Base-by-base conservation (phyloP, 768 basidiomycete species). In the Suillus clintonianus region DNA sequence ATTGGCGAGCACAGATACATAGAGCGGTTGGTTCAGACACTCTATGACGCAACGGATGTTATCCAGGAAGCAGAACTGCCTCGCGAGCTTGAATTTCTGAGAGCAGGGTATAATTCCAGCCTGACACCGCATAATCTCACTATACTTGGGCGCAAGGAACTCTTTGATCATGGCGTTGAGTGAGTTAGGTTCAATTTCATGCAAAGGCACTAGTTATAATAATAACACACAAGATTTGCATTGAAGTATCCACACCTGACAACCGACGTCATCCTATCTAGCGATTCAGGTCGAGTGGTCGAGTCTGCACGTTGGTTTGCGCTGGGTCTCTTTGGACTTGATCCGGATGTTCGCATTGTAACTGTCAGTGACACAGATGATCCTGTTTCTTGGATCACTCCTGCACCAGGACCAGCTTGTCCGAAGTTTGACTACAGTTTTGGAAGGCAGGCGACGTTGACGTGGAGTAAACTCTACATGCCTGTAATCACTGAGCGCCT, bases 221-320 rank as follows among this genome's bases (percentile, higher is more conserved):
- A 17, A 19, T n/a, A 10, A 39, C 9, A 11, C 17, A 10, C 24
- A 48, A 64, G 63, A 19, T 62, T 64, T 36, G 27, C 53, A 15
- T 36, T 54, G 34, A 64, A 45, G 6, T 64, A 64, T 42, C 63
- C 63, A 27, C 51, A 64, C 42, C 34, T 64, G 41, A 62, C 39
- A 19, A 45, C 60, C n/a, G 42, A 61, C 11, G 39, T 37, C 8
- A 24, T 64, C 24, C 14, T 64, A 24, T 50, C 63, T 27, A 61
- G 63, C 4, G 59, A 64, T 34, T 61, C 60, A 3, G 14, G 37
- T 14, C 39, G 63, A 47, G 63, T 77, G 42, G 64, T 78, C 59
- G 78, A 79, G 66, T 75, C 74, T 15, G 77, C 77, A 17, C 78
- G 72, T 60, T 78, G 78, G 78, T 79, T 78, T 68, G 71, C 70